phyloP scores from a whole-genome alignment of 139 green algal genomes.

The Volvox reticuliferus region DNA sequence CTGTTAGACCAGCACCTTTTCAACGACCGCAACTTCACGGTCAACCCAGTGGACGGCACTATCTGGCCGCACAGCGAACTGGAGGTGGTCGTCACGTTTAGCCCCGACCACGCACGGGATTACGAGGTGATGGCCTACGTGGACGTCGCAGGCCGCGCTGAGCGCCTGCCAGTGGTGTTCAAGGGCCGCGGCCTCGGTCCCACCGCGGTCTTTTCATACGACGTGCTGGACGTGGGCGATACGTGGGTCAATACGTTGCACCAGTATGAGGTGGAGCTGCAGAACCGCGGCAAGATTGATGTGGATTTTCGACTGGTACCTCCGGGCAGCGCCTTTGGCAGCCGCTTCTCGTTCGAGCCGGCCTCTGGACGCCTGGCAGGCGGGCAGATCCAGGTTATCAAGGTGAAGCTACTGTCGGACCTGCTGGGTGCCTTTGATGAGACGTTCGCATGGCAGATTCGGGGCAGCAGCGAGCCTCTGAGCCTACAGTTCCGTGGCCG shows the following conservation, averaged over 20 bases:
- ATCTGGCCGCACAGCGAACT: constrained; percentile 73
- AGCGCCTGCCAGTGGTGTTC: constrained; percentile 73
- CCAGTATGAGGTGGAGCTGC: constrained; percentile 71
- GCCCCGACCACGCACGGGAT: constrained; percentile 67
- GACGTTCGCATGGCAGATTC: constrained; percentile 75
- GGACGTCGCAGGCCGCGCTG: constrained; percentile 68
- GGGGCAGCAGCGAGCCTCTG: constrained; percentile 64
- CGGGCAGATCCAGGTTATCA: constrained; percentile 65
- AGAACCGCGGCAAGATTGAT: constrained; percentile 81
- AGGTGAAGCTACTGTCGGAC: constrained; percentile 74
- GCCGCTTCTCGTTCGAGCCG: constrained; percentile 85
- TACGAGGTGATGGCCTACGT: constrained; percentile 71
- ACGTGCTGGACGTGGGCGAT: constrained; percentile 86
- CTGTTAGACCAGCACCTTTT: constrained; percentile 67
- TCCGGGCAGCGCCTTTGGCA: constrained; percentile 63
- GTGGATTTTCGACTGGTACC: constrained; percentile 68
- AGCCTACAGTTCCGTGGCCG: constrained; percentile 78
- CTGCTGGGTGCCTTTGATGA: constrained; percentile 82
- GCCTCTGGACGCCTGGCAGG: constrained; percentile 63
- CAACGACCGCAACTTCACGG: constrained; percentile 56
- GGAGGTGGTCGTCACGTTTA: constrained; percentile 82
- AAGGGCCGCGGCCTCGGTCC: constrained; percentile 71
- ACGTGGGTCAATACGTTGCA: constrained; percentile 83
- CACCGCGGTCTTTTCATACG: constrained; percentile 80
- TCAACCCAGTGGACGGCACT: constrained; percentile 68